A percentile compares a stretch with the other conserved stretches of the same genome.
These are phyloP conservation scores for Avena atlantica DNA, from an alignment of 176 grass and related monocot species.

Conservation along the genomic window DNA sequence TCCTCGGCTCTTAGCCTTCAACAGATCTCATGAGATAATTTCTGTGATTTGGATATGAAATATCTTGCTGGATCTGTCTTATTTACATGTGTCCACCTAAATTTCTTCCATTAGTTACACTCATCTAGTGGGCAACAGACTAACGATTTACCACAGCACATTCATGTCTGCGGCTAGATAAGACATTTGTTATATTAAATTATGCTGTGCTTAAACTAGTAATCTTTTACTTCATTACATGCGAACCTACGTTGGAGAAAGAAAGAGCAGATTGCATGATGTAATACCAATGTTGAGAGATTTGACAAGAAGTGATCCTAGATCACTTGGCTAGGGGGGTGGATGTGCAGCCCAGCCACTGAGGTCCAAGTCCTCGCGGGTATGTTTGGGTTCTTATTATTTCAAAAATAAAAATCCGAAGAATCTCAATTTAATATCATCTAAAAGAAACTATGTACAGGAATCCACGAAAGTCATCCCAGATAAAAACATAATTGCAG, in stretches of 20 bases:
- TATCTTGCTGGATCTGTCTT: background rate
- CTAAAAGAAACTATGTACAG: conserved; percentile 15
- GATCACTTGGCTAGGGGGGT: background rate
- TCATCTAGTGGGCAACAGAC: conserved; percentile 2
- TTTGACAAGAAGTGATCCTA: background rate
- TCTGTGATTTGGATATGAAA: conserved; percentile 10
- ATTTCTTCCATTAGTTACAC: conserved; percentile 1
- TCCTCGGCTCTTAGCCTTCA: background rate
- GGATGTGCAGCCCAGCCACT: background rate
- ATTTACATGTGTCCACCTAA: conserved; percentile 1
- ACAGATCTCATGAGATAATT: background rate
- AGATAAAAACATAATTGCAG: conserved; percentile 24
- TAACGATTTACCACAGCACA: background rate
- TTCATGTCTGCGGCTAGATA: background rate
- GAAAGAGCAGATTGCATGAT: background rate
- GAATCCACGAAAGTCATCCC: background rate
- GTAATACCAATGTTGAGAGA: background rate
- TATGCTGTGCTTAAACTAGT: background rate
- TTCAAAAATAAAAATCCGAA: background rate
- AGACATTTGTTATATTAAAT: conserved; percentile 17
- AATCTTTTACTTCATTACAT: conserved; percentile 1
- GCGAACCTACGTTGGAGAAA: background rate
- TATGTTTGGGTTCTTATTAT: background rate
- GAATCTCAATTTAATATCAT: conserved; percentile 10
- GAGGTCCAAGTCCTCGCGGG: background rate